Base-by-base conservation (phyloP, 805 yeast genomes). In the Ogataea paraovalis region DNA sequence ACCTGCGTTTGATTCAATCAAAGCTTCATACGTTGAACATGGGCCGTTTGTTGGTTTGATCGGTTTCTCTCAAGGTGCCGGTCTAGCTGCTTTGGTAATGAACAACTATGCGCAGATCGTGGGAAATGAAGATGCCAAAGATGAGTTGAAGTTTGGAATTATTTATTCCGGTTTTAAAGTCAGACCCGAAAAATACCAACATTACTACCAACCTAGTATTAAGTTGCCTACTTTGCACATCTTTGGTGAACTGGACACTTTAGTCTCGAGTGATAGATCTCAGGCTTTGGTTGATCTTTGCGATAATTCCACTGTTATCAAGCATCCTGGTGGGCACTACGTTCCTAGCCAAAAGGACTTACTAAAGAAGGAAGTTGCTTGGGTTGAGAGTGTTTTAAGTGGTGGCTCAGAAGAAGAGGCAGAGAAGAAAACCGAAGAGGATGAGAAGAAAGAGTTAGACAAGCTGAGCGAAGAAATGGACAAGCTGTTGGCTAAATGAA, bases 241-340 rank as follows among this genome's bases (percentile, higher is more conserved):
- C 10, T 73, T 84, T 51, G 99, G 99, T 28, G 85, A 90, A 43
- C 70, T 86, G 20, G 99, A 94, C 59, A 85, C 94, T 12, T 83
- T 94, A 23, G 96, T 94, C 6, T 80, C 85, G 8, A 82, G 81
- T 23, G 85, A 79, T 22, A 74, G 96, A 58, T 78, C 91, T 0
- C 70, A 79, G 68, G 73, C 74, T 21, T 70, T 94, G 38, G 80
- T 76, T 48, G 75, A 77, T 16, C 79, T 84, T 44, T 76, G 78
- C 44, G 75, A 68, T 19, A 71, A 66, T 25, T 69, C 86, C 5
- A 72, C 67, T 6, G 50, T 66, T 16, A 44, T 85, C 49, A 84
- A 79, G 53, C 99, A 92, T 60, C 97, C 97, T 9, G 98, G 99
- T 51, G 97, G 98, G 1, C 99, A 92, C 62, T 90, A 86, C 69